These are phyloP conservation scores for Capsella bursapastoris DNA, from an alignment of 345 rosid species.

Conservation along the genomic window DNA sequence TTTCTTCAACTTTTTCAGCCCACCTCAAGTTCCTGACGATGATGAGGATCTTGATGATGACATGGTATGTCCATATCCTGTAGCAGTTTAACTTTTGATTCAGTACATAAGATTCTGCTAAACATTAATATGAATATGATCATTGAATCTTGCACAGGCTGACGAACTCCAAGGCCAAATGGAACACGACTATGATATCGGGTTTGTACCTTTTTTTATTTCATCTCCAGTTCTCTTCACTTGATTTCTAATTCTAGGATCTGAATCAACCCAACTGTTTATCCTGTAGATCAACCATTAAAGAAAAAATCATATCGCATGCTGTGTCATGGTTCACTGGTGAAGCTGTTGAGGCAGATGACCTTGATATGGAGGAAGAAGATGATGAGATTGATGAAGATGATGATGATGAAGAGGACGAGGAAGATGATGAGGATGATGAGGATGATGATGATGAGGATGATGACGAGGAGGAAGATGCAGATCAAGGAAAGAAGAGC, in stretches of 20 bases:
- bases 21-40: slow-evolving; percentile 95
- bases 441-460: slow-evolving; percentile 64
- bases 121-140: background rate
- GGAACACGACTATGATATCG: slow-evolving; percentile 97
- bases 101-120: background rate
- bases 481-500: slow-evolving; percentile 51
- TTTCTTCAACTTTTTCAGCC: slow-evolving; percentile 92
- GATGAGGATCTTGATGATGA: slow-evolving; percentile 95
- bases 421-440: slow-evolving; percentile 50
- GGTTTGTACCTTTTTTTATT: slow-evolving; percentile 52
- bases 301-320: slow-evolving; percentile 86
- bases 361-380: slow-evolving; percentile 60
- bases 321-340: slow-evolving; percentile 99
- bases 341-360: slow-evolving; percentile 83
- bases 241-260: background rate
- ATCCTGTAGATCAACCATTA: slow-evolving; percentile 72
- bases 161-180: slow-evolving; percentile 94
- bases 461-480: slow-evolving; percentile 59
- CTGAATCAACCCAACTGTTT: background rate
- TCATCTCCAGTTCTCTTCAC: background rate
- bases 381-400: slow-evolving; percentile 53
- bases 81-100: background rate
- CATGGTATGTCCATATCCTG: slow-evolving; percentile 50
- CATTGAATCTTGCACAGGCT: slow-evolving; percentile 55
- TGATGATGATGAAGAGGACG: slow-evolving; percentile 53